Conservation (phyloP, 208 protist genomes). For the Trypanosoma scelopori region DNA sequence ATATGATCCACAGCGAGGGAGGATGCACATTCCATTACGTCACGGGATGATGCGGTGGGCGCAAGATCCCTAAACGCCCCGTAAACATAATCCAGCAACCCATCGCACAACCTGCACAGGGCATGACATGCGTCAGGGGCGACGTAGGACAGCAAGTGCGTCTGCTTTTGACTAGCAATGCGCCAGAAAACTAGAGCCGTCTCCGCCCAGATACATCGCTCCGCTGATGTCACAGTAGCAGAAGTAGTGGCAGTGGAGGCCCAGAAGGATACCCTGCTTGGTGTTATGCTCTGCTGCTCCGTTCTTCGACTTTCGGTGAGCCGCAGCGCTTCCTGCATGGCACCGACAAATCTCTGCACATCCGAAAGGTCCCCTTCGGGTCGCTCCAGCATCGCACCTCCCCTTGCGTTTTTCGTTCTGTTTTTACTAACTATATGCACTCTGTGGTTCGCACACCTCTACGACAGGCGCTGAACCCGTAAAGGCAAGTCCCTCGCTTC, state of each 20-base stretch:
- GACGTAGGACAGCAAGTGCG: constrained; percentile 59
- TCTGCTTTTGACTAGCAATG: constrained; percentile 50
- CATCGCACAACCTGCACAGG: constrained; percentile 32
- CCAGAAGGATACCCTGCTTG: background rate
- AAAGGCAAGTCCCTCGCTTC: too few relatives aligned
- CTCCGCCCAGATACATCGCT: constrained; percentile 69
- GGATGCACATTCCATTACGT: constrained; percentile 12
- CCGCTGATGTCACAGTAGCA: background rate
- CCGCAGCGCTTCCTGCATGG: constrained; percentile 37
- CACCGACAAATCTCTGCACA: constrained; percentile 69
- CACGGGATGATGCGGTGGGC: background rate
- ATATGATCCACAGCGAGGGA: constrained; percentile 45
- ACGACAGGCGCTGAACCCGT: too few relatives aligned
- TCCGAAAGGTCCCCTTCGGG: constrained; percentile 56
- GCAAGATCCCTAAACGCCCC: constrained; percentile 17
- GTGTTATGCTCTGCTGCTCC: background rate
- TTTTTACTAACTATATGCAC: too few relatives aligned
- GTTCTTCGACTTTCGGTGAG: constrained; percentile 11
- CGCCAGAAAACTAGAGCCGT: constrained; percentile 62
- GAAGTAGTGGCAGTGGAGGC: background rate
- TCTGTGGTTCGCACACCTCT: too few relatives aligned
- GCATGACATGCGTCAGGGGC: constrained; percentile 33
- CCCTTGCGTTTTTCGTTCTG: constrained; percentile 11
- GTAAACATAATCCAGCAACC: constrained; percentile 54
- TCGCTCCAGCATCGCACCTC: constrained; percentile 39